These are phyloP conservation scores for Lentinula guzmanii DNA, from an alignment of 768 basidiomycete genomes.

Conservation along the genomic window DNA sequence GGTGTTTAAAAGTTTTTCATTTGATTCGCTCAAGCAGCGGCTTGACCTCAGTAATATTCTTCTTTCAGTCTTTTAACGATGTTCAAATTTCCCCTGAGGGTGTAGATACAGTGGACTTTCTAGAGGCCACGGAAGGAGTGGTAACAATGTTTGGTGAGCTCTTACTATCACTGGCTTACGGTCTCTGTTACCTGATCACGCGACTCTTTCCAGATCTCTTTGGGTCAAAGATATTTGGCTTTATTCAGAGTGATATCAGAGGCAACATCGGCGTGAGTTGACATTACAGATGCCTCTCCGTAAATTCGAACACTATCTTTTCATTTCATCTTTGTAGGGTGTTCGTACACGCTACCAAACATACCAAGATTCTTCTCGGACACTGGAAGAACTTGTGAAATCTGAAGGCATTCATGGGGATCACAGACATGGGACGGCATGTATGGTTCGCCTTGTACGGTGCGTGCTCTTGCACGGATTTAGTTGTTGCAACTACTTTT, in stretches of 20 bases:
- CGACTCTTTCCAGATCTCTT: conserved; percentile 39
- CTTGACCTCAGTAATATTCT: neutral
- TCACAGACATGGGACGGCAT: conserved; percentile 47
- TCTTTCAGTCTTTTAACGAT: conserved; percentile 74
- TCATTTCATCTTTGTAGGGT: conserved; percentile 34
- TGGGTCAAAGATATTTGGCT: conserved; percentile 64
- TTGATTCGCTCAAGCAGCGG: neutral
- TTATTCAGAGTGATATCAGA: conserved; percentile 66
- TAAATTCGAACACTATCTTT: neutral
- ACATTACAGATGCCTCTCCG: neutral
- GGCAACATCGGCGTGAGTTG: conserved; percentile 54
- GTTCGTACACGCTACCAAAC: conserved; percentile 52
- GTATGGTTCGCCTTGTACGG: conserved; percentile 64
- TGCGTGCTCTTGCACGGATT: conserved; percentile 20
- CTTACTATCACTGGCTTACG: conserved; percentile 8
- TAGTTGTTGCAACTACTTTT: neutral
- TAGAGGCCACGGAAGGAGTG: conserved; percentile 86
- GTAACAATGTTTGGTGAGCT: conserved; percentile 62
- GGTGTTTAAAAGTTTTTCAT: neutral
- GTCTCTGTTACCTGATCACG: neutral
- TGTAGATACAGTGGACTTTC: conserved; percentile 74
- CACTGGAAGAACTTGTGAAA: conserved; percentile 56
- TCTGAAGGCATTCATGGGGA: conserved; percentile 34
- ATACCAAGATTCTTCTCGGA: conserved; percentile 36
- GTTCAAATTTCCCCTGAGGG: conserved; percentile 72